Base-by-base conservation (phyloP, 2,329 filamentous ascomycete genomes). In the Boeremia lycopersici region DNA sequence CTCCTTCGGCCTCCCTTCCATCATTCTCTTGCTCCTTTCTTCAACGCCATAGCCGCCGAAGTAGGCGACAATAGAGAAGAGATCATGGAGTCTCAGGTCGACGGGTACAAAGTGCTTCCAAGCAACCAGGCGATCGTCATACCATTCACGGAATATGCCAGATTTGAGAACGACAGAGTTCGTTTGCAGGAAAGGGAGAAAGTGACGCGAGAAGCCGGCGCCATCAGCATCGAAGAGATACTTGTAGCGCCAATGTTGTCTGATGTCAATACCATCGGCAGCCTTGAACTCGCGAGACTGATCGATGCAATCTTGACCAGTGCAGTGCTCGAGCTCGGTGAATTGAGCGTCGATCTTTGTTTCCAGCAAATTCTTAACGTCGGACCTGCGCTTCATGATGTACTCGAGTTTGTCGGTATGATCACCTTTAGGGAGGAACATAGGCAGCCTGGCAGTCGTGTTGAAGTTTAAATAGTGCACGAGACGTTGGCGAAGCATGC, bases 71-170 rank as follows among this genome's bases (percentile, higher is more conserved):
- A 87, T 90, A 58, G 85, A 86, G 78, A 89, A 91, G 35, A 95
- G 76, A 1, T 84, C 89, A 56, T 92, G 89, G 17, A 89, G 85
- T 3, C 90, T 82, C 1, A 88, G 62, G 69, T 95, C 90, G 13
- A 93, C 76, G 8, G 91, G 91, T 1, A 93, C 87, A 64, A 91
- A 95, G 70, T 96, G 90, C 39, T 87, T 77, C 90, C 90, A 96
- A 0, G 90, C 84, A 53, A 81, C 83, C 13, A 95, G 75, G 6
- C 91, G 84, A 44, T 87, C 86, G 54, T 90, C 88, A 73, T 88
- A 90, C 91, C 91, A 96, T 68, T 91, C 86, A 23, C 86, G 83
- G 73, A 93, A 93, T 6, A 93, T 79, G 0, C 86, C 86, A 1
- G 85, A 84, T 60, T 91, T 81, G 68, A 95, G 85, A 0, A 89